Evolutionary conservation across 164 flowering plant genomes (phyloP), one percentile per base, ranked within the genome.

Genomic region (Chloranthus sessilifolius): DNA sequence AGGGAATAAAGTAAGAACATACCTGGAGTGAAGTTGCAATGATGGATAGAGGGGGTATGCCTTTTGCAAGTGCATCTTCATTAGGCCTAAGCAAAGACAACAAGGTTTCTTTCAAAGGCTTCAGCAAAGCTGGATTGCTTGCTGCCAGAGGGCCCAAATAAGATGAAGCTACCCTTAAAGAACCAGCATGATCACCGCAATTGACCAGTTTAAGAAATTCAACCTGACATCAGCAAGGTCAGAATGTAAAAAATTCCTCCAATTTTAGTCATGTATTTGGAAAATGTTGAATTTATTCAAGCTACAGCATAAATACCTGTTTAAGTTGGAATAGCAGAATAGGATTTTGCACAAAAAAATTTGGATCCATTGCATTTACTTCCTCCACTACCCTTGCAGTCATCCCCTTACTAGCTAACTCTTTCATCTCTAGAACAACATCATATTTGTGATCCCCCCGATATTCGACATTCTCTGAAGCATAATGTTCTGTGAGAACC

Each of bases 11-110:
- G 11, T 4, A 53, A 15, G 12, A 19, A 2, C 15, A 53, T 47
- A 92, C 99, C 95, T 94, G 97, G 30, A 94, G 83, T 11, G 99
- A 82, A 60, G 85, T 79, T 14, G 97, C 84, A 46, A 94, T 81
- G 49, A 76, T 76, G 50, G 80, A 66, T 33, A 94, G 71, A 15
- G 92, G 87, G n/a, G 92, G 87, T 62, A 80, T 50, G 44, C 77
- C 68, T 61, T 72, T 79, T 39, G 60, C 68, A 56, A 74, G 57
- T 21, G 75, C 70, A 63, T 70, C 86, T 59, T 77, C 83, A 49
- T 70, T 69, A 27, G 97, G 83, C 55, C 52, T 71, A 40, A 94
- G 85, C 56, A 89, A 69, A 53, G 83, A 68, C 70, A 87, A 54
- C 67, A 94, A 67, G 48, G 99, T 94, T 72, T 87, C 97, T 64